These are phyloP conservation scores for Daedaleopsis nitida DNA, from an alignment of 768 basidiomycete species.

Conservation along the genomic window DNA sequence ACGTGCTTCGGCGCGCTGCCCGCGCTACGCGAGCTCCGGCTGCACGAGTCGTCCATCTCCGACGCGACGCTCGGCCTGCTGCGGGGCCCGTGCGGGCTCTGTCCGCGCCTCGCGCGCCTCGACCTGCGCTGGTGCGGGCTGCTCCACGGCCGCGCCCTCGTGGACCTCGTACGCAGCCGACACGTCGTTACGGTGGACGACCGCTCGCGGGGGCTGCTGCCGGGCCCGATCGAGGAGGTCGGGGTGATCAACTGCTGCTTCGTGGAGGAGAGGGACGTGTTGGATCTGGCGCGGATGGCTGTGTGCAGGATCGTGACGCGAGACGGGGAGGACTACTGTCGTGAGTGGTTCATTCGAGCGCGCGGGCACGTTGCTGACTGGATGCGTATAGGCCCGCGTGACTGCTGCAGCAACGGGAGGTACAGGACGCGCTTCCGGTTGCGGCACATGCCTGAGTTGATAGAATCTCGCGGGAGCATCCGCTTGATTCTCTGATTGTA, in stretches of 20 bases:
- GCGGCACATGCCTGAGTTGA: conserved; percentile 31
- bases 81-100: conserved; percentile 39
- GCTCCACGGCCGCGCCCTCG: conserved; percentile 51
- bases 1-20: conserved; percentile 40
- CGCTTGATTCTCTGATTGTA: conserved; percentile 21
- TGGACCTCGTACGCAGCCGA: conserved; percentile 49
- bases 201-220: neutral
- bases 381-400: conserved; percentile 38
- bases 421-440: conserved; percentile 55
- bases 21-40: conserved; percentile 46
- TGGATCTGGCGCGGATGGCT: conserved; percentile 49
- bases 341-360: conserved; percentile 39
- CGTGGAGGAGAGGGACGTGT: conserved; percentile 55
- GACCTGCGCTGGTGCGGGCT: conserved; percentile 65
- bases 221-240: conserved; percentile 43
- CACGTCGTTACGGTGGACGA: conserved; percentile 8
- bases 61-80: conserved; percentile 45
- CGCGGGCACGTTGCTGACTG: neutral
- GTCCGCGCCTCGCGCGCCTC: conserved; percentile 48
- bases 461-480: conserved; percentile 15
- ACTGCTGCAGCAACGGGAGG: conserved; percentile 57
- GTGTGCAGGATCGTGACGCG: conserved; percentile 49
- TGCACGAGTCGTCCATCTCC: conserved; percentile 61
- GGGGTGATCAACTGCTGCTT: conserved; percentile 60
- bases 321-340: conserved; percentile 50